These are phyloP conservation scores for Pseudogymnoascus sp. DNA, from an alignment of 2,329 filamentous ascomycete species.

Conservation along the genomic window DNA sequence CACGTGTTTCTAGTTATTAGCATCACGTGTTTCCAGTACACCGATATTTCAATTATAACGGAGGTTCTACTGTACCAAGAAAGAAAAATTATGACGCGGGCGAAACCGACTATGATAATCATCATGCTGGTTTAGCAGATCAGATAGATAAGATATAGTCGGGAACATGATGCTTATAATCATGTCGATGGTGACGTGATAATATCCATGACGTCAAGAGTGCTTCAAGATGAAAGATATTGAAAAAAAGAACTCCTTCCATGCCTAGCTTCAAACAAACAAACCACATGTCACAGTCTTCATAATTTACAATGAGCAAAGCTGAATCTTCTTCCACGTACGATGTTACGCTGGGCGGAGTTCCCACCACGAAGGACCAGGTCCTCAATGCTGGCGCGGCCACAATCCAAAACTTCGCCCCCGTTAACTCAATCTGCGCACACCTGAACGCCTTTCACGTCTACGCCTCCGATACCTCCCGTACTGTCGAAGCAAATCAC, in stretches of 20 bases:
- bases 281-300: neutral
- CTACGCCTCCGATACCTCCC: constrained; percentile 60
- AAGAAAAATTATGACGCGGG: neutral
- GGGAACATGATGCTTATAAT: neutral
- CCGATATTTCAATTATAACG: too few relatives aligned
- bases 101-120: neutral
- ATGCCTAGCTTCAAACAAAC: neutral
- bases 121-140: neutral
- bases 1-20: too few relatives aligned
- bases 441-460: constrained; percentile 83
- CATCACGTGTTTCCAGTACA: too few relatives aligned
- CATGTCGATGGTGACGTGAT: neutral
- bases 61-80: too few relatives aligned
- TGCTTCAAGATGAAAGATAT: neutral
- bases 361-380: constrained; percentile 44
- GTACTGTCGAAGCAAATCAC: constrained; percentile 70
- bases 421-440: constrained; percentile 67
- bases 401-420: constrained; percentile 56
- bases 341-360: neutral
- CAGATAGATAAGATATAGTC: neutral
- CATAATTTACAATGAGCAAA: neutral
- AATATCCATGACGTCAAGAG: constrained; percentile 1
- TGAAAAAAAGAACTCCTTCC: neutral
- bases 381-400: constrained; percentile 53
- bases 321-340: neutral